Conservation (phyloP, 495 filamentous ascomycete genomes). For the Rusavskia elegans region DNA sequence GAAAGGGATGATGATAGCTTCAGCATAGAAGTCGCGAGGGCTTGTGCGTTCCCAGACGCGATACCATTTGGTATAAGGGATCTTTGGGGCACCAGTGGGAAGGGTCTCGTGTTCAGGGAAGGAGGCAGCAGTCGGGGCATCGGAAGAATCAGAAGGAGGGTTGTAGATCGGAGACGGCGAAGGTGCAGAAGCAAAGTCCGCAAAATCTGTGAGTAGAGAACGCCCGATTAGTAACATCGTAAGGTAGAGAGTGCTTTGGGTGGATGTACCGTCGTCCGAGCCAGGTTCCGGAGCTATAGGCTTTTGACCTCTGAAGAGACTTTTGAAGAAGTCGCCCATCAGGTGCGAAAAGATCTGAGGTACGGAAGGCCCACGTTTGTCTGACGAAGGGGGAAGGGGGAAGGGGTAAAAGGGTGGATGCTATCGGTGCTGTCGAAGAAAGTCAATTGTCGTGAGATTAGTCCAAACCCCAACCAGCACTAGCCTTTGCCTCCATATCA, state of each 20-base stretch:
- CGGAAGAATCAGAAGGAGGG: constrained; percentile 21
- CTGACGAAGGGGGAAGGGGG: too few species aligned
- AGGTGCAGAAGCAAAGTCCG: constrained; percentile 58
- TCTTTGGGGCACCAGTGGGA: constrained; percentile 20
- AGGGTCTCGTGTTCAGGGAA: constrained; percentile 27
- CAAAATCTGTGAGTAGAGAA: constrained; percentile 42
- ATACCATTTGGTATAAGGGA: constrained; percentile 81
- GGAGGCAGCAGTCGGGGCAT: constrained; percentile 18
- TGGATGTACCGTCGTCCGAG: constrained; percentile 34
- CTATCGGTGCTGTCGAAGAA: too few species aligned
- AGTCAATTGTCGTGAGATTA: too few species aligned
- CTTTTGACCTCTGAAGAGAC: constrained; percentile 39
- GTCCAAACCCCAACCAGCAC: too few species aligned
- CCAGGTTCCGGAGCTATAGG: constrained; percentile 14
- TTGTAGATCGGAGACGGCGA: constrained; percentile 34
- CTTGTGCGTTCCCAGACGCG: constrained; percentile 81
- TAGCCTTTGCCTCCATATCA: too few species aligned
- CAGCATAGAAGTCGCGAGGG: constrained; percentile 67
- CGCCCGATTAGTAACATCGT: neutral
- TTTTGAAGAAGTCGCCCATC: constrained; percentile 44
- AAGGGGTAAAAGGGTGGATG: too few species aligned
- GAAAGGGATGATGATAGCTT: constrained; percentile 64
- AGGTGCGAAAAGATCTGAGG: too few species aligned
- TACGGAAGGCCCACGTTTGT: too few species aligned
- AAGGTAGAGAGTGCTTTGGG: neutral